Percentiles rank a stretch among this genome's conserved stretches.
Evolutionary conservation across 2,329 filamentous ascomycete genomes (phyloP).

Genomic region (Phyllosticta ampelicida): DNA sequence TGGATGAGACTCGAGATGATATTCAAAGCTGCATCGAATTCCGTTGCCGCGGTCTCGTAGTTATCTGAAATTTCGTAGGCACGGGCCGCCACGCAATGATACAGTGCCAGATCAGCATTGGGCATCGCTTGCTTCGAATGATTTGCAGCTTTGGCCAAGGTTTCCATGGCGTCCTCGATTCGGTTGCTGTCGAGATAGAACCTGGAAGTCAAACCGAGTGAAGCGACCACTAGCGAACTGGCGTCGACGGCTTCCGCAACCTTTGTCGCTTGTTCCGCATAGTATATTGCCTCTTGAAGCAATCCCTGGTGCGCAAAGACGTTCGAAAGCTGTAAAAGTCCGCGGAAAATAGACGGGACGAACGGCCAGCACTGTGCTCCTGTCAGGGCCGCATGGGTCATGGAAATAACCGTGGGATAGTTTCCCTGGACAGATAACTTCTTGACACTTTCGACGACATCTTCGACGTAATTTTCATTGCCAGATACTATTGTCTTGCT

Average conservation of each 20-base stretch:
- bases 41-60: slow-evolving; percentile 36
- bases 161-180: slow-evolving; percentile 36
- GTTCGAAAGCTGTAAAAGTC: slow-evolving; percentile 61
- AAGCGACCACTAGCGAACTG: slow-evolving; percentile 40
- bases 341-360: slow-evolving; percentile 60
- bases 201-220: slow-evolving; percentile 34
- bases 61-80: slow-evolving; percentile 39
- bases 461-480: slow-evolving; percentile 12
- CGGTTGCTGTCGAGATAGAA: slow-evolving; percentile 41
- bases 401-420: slow-evolving; percentile 28
- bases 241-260: slow-evolving; percentile 61
- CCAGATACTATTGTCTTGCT: neutral
- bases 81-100: slow-evolving; percentile 39
- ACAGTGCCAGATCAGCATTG: slow-evolving; percentile 43
- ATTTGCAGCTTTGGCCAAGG: slow-evolving; percentile 43
- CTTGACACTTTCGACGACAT: slow-evolving; percentile 13
- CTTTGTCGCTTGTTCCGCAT: slow-evolving; percentile 72
- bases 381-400: slow-evolving; percentile 35
- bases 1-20: slow-evolving; percentile 33
- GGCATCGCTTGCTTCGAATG: slow-evolving; percentile 35
- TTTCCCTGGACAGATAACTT: slow-evolving; percentile 22
- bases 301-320: slow-evolving; percentile 77
- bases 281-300: slow-evolving; percentile 79
- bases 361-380: slow-evolving; percentile 71
- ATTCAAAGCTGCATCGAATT: slow-evolving; percentile 39